A percentile compares a stretch with the other conserved stretches of the same genome.
These are phyloP conservation scores for Pleurotus pulmonarius DNA, from an alignment of 768 basidiomycete genomes.

Conservation along the genomic window DNA sequence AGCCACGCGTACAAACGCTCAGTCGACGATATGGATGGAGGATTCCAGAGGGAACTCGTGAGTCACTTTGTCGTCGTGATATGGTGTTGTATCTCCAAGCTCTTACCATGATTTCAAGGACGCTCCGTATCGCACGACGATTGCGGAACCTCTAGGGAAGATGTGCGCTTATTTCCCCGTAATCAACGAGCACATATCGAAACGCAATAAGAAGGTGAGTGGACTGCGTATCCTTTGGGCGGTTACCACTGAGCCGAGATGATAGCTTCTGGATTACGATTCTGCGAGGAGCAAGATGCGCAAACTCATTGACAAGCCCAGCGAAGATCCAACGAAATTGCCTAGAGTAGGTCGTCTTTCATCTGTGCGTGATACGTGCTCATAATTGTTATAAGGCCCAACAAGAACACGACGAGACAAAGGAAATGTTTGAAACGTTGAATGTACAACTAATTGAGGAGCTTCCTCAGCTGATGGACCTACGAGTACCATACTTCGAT, in stretches of 20 bases:
- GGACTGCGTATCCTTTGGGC: neutral
- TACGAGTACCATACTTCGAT: slow-evolving; percentile 97
- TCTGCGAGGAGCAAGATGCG: slow-evolving; percentile 85
- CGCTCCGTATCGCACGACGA: slow-evolving; percentile 88
- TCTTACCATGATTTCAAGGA: slow-evolving; percentile 49
- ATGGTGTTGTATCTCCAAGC: no score
- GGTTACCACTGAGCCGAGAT: neutral
- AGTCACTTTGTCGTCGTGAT: slow-evolving; percentile 19
- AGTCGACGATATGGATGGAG: slow-evolving; percentile 88
- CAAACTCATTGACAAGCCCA: slow-evolving; percentile 88
- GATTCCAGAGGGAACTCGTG: slow-evolving; percentile 82
- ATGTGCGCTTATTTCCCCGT: slow-evolving; percentile 94
- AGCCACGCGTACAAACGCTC: slow-evolving; percentile 95
- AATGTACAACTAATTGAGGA: slow-evolving; percentile 91
- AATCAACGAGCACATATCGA: slow-evolving; percentile 89
- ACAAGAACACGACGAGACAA: slow-evolving; percentile 92
- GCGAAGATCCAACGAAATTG: slow-evolving; percentile 88
- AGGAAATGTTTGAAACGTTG: slow-evolving; percentile 89
- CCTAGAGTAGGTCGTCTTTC: slow-evolving; percentile 55
- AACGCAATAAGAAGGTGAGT: slow-evolving; percentile 92
- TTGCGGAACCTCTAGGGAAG: slow-evolving; percentile 94
- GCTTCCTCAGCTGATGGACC: slow-evolving; percentile 87
- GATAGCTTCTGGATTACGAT: slow-evolving; percentile 91
- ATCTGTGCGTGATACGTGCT: no score
- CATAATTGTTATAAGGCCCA: slow-evolving; percentile 57